Conservation (phyloP, 2,329 filamentous ascomycete genomes). For the Ascochyta koolunga region DNA sequence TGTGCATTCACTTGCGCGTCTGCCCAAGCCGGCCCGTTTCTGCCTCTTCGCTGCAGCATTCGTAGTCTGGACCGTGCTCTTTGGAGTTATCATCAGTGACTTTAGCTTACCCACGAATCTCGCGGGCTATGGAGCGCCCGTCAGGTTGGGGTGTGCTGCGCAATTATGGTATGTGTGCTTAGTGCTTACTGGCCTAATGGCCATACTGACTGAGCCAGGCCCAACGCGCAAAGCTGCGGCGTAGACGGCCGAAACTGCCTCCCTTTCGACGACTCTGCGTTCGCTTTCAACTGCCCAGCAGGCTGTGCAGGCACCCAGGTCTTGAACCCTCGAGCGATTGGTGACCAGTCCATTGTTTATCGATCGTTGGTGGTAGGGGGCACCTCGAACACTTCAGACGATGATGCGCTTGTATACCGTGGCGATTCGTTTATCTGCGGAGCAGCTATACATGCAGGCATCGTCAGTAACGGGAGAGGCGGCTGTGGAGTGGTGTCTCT, state of each 20-base stretch:
- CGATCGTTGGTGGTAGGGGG: slow-evolving; percentile 72
- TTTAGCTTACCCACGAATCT: slow-evolving; percentile 65
- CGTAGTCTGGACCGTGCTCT: slow-evolving; percentile 70
- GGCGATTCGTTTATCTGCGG: slow-evolving; percentile 49
- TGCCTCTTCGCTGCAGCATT: slow-evolving; percentile 64
- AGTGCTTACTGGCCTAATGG: neutral
- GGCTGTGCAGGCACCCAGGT: slow-evolving; percentile 57
- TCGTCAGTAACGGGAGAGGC: slow-evolving; percentile 35
- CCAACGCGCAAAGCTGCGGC: slow-evolving; percentile 51
- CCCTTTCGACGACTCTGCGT: slow-evolving; percentile 58
- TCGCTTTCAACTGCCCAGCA: slow-evolving; percentile 63
- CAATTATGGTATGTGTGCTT: slow-evolving; percentile 65
- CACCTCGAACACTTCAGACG: slow-evolving; percentile 32
- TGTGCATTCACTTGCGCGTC: slow-evolving; percentile 62
- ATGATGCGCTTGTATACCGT: slow-evolving; percentile 34
- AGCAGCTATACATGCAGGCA: slow-evolving; percentile 45
- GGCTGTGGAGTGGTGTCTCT: slow-evolving; percentile 43
- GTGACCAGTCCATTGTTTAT: slow-evolving; percentile 68
- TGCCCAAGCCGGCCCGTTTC: slow-evolving; percentile 63
- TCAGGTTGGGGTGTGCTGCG: slow-evolving; percentile 68
- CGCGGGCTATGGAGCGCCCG: slow-evolving; percentile 70
- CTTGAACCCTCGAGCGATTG: slow-evolving; percentile 58
- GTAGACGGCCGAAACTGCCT: slow-evolving; percentile 62
- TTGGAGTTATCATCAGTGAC: slow-evolving; percentile 69
- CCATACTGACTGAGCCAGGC: slow-evolving; percentile 31